Conservation (phyloP, 2,329 filamentous ascomycete species). For the Purpureocillium takamizusanense region DNA sequence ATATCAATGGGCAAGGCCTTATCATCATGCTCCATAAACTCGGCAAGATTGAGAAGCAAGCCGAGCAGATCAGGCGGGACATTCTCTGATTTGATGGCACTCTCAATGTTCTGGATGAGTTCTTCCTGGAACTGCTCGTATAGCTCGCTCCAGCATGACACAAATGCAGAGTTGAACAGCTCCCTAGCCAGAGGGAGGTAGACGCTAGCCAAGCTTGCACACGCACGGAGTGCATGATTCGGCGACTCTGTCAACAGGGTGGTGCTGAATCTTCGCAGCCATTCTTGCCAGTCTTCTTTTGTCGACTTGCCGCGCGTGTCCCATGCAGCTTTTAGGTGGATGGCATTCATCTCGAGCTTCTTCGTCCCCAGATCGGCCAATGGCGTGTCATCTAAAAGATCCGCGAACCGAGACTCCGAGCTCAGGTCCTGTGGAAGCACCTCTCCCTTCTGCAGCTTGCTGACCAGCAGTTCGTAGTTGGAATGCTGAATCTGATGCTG, state of each 20-base stretch:
- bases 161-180: slow-evolving; percentile 97
- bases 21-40: slow-evolving; percentile 99
- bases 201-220: slow-evolving; percentile 80
- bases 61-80: slow-evolving; percentile 94
- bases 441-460: slow-evolving; percentile 89
- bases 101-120: slow-evolving; percentile 89
- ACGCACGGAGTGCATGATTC: slow-evolving; percentile 88
- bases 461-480: slow-evolving; percentile 87
- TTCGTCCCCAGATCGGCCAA: slow-evolving; percentile 81
- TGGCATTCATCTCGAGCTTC: slow-evolving; percentile 94
- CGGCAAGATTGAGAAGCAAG: slow-evolving; percentile 86
- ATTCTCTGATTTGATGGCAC: slow-evolving; percentile 87
- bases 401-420: slow-evolving; percentile 71
- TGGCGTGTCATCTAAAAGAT: slow-evolving; percentile 69
- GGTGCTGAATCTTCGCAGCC: slow-evolving; percentile 93
- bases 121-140: slow-evolving; percentile 97
- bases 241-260: slow-evolving; percentile 92
- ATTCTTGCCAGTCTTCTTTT: slow-evolving; percentile 98
- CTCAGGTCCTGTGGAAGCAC: slow-evolving; percentile 91
- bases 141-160: slow-evolving; percentile 96
- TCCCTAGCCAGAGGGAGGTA: slow-evolving; percentile 88
- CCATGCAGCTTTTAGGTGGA: slow-evolving; percentile 95
- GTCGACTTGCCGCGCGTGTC: slow-evolving; percentile 95
- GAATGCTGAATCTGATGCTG: slow-evolving; percentile 75
- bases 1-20: slow-evolving; percentile 98